Percentiles rank a stretch among this genome's conserved stretches.
phyloP scores from a whole-genome alignment of 192 early-diverging fungal genomes.

The Dimargaris verticillata region DNA sequence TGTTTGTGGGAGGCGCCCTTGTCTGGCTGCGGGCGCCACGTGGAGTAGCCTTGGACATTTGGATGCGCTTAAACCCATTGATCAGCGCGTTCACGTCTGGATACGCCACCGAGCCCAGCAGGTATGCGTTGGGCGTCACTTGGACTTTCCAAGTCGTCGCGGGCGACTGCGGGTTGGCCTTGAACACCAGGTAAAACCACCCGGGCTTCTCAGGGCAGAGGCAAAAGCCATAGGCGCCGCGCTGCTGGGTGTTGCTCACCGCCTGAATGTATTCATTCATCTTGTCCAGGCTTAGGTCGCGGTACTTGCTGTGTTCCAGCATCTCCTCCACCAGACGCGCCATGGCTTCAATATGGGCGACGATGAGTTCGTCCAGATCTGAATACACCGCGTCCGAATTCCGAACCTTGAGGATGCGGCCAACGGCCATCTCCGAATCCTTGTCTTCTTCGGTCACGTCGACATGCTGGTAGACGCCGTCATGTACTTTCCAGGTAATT shows the following conservation, averaged over 20 bases:
- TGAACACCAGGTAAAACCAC: slow-evolving; percentile 59
- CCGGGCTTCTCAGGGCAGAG: slow-evolving; percentile 47
- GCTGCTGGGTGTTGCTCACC: slow-evolving; percentile 38
- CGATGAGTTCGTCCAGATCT: slow-evolving; percentile 87
- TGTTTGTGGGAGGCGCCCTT: no score
- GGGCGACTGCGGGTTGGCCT: slow-evolving; percentile 44
- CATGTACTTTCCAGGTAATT: slow-evolving; percentile 84
- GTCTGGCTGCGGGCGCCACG: no score
- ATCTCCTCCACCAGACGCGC: slow-evolving; percentile 48
- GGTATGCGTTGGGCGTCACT: slow-evolving; percentile 60
- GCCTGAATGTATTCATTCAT: slow-evolving; percentile 25
- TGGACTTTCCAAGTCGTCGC: slow-evolving; percentile 53
- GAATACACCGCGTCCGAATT: slow-evolving; percentile 43
- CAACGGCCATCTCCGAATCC: slow-evolving; percentile 53
- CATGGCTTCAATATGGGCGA: slow-evolving; percentile 76
- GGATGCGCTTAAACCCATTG: slow-evolving; percentile 56
- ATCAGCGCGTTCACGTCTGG: slow-evolving; percentile 54
- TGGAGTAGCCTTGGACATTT: slow-evolving; percentile 15
- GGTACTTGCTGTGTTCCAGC: slow-evolving; percentile 61
- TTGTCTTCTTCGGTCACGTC: slow-evolving; percentile 36
- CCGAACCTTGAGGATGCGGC: slow-evolving; percentile 40
- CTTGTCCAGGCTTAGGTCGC: slow-evolving; percentile 30
- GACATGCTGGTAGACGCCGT: slow-evolving; percentile 76
- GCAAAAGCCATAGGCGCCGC: slow-evolving; percentile 71
- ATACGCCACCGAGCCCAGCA: slow-evolving; percentile 49